Base-by-base conservation (phyloP, 805 yeast species). In the Metschnikowia cerradonensis region DNA sequence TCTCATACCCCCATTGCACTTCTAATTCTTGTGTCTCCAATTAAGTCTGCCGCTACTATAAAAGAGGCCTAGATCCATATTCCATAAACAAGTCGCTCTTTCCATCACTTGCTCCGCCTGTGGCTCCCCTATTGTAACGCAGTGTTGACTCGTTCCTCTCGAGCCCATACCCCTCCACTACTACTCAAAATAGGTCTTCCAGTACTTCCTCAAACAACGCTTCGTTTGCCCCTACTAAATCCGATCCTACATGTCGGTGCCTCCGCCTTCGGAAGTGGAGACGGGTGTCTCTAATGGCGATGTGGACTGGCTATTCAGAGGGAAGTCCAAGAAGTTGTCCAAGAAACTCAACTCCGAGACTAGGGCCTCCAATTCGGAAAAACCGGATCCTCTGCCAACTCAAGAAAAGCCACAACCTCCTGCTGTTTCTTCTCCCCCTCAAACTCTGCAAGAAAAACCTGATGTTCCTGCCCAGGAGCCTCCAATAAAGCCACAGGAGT, bases 291-390 rank as follows among this genome's bases (percentile, higher is more conserved):
- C 85, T 47, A 83, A 84, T 59, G 85, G 88, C 41, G 92, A 87
- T 58, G 90, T 88, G 11, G 95, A 87, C 61, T 88, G 96, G 96
- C 71, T 88, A 26, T 87, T 87, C 62, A 74, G 90, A 59, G 91
- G 91, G n/a, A 84, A 84, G 62, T 82, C 84, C 38, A 81, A 79
- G 67, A 82, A 79, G 55, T 61, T 77, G 45, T 69, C 78, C 38
- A 78, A 77, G 56, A 76, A 73, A 56, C 63, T 67, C 67, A 67
- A 62, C 32, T 48, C 56, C 7, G 60, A 57, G 22, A 35, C 47
- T 23, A 49, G 44, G 33, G 52, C 57, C 10, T 51, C 58, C 23
- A 36, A 42, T 13, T 13, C 44, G 35, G 41, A 33, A 15, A 40
- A 15, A 30, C 22, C 5, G 3, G 22, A 30, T 30, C 13, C 33